Conservation (phyloP, 306 rosid genomes). For the Vigna unguiculata region DNA sequence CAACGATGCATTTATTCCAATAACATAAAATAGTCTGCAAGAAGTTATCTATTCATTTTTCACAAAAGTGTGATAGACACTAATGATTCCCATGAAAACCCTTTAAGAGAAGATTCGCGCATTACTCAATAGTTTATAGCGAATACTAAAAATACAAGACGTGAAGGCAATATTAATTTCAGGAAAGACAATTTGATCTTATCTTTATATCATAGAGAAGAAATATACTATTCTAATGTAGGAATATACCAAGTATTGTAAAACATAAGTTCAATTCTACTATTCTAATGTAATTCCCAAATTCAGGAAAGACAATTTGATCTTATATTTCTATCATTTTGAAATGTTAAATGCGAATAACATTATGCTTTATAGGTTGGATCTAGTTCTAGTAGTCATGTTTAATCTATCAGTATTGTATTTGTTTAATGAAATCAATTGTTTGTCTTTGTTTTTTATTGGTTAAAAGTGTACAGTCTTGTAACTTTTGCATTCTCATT, state of each 20-base stretch:
- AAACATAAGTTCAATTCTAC: not conserved
- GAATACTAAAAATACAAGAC: not conserved
- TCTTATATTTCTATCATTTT: no score
- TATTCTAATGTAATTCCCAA: not conserved
- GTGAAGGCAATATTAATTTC: not conserved
- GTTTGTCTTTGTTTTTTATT: no score
- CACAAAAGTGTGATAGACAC: not conserved
- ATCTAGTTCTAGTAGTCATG: slow-evolving; percentile 8
- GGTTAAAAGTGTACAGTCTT: no score
- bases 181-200: slow-evolving; percentile 15
- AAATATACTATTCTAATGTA: not conserved
- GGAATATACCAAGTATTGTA: not conserved
- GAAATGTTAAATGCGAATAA: not conserved
- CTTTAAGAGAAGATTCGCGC: not conserved
- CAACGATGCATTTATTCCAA: not conserved
- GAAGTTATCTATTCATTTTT: not conserved
- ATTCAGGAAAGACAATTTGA: no score
- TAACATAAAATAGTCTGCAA: not conserved
- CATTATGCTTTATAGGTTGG: not conserved
- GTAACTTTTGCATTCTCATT: no score
- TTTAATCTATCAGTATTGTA: not conserved
- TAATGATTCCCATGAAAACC: not conserved
- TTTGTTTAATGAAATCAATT: no score
- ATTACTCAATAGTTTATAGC: not conserved
- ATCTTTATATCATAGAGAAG: not conserved